Percentiles rank a stretch among this genome's conserved stretches.
phyloP scores from a whole-genome alignment of 2,329 filamentous ascomycete genomes.

The Sporothrix globosa region DNA sequence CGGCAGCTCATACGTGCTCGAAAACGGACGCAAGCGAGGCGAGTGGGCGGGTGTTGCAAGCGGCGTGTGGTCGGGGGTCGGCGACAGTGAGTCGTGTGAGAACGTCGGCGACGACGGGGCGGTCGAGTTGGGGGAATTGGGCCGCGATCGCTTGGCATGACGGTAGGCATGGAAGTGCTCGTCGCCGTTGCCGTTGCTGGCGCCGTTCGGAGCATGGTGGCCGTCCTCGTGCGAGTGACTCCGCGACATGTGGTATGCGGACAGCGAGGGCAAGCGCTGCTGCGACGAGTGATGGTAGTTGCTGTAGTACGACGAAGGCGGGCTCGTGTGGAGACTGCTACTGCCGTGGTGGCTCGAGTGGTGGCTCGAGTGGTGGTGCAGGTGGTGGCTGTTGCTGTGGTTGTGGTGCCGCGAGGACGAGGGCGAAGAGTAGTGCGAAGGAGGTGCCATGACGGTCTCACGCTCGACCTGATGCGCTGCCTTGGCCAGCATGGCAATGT shows the following conservation, averaged over 20 bases:
- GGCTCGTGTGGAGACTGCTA: conserved; percentile 34
- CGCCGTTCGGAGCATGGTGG: conserved; percentile 26
- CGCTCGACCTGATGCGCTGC: conserved; percentile 65
- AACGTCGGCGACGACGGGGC: conserved; percentile 95
- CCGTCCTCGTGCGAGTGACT: conserved; percentile 77
- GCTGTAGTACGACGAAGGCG: conserved; percentile 51
- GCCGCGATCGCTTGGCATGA: conserved; percentile 83
- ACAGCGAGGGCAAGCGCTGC: conserved; percentile 72
- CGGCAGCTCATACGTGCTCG: conserved; percentile 76
- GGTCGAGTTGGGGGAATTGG: conserved; percentile 92
- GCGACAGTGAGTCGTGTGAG: conserved; percentile 92
- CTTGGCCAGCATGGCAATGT: conserved; percentile 64
- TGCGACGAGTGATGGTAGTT: conserved; percentile 54
- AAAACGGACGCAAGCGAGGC: conserved; percentile 81
- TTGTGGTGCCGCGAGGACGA: conserved; percentile 55
- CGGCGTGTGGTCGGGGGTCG: conserved; percentile 98
- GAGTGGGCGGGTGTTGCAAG: conserved; percentile 94
- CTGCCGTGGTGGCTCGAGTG: conserved; percentile 17
- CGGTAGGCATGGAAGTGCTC: conserved; percentile 74
- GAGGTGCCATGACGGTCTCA: conserved; percentile 52
- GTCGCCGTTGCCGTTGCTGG: conserved; percentile 57
- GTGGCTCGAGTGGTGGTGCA: conserved; percentile 38
- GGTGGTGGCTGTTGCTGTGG: conserved; percentile 48
- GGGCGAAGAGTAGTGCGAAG: conserved; percentile 49
- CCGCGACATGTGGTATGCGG: conserved; percentile 92